Evolutionary conservation across 1,284 basidiomycete species (phyloP).

Genomic region (Caloboletus inedulis): DNA sequence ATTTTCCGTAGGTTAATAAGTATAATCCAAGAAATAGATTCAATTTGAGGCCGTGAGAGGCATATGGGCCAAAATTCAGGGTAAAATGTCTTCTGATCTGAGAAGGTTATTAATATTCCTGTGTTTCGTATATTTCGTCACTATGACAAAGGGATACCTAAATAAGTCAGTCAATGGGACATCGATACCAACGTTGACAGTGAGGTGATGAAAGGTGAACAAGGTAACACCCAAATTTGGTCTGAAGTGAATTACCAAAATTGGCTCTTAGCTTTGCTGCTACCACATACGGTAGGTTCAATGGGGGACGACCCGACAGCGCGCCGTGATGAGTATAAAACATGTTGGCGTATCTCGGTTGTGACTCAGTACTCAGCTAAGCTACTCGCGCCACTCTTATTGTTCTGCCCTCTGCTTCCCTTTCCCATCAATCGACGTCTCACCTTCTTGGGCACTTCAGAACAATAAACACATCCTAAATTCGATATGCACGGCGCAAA

Average conservation of each 20-base stretch:
- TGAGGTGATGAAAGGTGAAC: conserved; percentile 15
- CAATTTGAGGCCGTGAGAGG: not conserved
- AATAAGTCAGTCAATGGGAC: conserved; percentile 12
- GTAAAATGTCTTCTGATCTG: not conserved
- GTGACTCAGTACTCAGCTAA: conserved; percentile 22
- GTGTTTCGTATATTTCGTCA: not conserved
- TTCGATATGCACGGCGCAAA: conserved; percentile 28
- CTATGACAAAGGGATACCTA: conserved; percentile 21
- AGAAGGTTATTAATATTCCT: no score
- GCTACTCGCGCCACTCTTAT: conserved; percentile 26
- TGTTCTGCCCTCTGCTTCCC: conserved; percentile 25
- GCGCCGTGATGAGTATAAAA: conserved; percentile 24
- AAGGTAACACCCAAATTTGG: conserved; percentile 30
- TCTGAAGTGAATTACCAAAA: conserved; percentile 24
- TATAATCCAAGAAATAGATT: not conserved
- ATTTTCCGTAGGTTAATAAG: not conserved
- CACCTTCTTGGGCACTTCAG: conserved; percentile 1
- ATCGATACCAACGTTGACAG: not conserved
- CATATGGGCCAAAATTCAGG: not conserved
- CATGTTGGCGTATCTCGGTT: not conserved
- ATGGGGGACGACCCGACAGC: conserved; percentile 9
- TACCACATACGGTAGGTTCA: conserved; percentile 30
- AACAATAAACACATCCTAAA: conserved; percentile 32
- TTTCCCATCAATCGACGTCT: not conserved
- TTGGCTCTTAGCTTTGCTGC: conserved; percentile 18